Conservation (phyloP, 805 yeast genomes). For the Zygoascus bituminiphila region DNA sequence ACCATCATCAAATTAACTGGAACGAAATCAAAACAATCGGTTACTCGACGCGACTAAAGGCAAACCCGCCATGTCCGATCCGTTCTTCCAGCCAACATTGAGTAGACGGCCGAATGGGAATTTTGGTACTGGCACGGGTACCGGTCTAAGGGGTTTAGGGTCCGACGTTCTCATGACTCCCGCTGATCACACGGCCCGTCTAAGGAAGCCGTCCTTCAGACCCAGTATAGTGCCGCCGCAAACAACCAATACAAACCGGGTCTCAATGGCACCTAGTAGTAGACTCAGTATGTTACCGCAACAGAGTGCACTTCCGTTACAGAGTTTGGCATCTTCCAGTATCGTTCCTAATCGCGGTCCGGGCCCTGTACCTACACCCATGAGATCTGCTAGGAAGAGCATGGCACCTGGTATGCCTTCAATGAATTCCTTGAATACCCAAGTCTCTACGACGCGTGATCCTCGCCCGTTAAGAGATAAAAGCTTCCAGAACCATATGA, state of each 20-base stretch:
- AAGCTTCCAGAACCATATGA: slow-evolving; percentile 55
- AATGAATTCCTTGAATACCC: slow-evolving; percentile 1
- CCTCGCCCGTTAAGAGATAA: slow-evolving; percentile 74
- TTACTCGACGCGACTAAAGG: neutral
- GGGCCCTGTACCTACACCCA: slow-evolving; percentile 3
- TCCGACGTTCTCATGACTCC: neutral
- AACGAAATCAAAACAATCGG: too few species aligned
- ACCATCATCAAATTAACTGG: too few species aligned
- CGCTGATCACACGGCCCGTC: slow-evolving; percentile 3
- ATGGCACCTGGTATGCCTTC: neutral
- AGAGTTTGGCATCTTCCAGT: neutral
- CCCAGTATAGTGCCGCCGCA: slow-evolving; percentile 7
- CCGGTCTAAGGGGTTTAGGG: neutral
- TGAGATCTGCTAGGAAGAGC: slow-evolving; percentile 4
- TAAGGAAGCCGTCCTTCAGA: slow-evolving; percentile 14
- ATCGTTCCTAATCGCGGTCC: neutral
- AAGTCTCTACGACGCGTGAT: slow-evolving; percentile 34
- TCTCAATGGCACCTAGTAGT: neutral
- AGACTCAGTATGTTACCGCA: neutral
- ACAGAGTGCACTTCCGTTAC: neutral
- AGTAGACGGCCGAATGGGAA: neutral
- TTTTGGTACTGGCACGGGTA: neutral
- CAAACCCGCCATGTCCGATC: neutral
- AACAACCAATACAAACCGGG: neutral
- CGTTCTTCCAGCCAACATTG: neutral